These are phyloP conservation scores for Cryptosporidium tyzzeri DNA, from an alignment of 169 alveolate genomes.

Conservation along the genomic window DNA sequence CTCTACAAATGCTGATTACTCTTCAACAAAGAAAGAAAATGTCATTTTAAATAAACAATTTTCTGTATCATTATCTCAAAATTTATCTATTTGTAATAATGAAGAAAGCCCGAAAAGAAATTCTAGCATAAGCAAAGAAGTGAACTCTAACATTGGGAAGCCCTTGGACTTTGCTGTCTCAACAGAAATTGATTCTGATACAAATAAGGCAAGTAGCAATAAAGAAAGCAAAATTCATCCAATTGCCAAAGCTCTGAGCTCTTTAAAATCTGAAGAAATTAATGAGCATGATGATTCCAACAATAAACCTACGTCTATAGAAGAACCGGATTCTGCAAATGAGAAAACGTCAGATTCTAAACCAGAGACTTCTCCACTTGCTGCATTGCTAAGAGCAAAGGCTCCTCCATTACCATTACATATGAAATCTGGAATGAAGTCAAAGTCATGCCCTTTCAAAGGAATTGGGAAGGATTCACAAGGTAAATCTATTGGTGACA, in stretches of 20 bases:
- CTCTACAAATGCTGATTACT: background rate
- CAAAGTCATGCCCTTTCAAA: conserved; percentile 31
- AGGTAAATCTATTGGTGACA: background rate
- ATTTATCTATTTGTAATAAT: background rate
- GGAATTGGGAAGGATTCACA: conserved; percentile 12
- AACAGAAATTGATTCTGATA: background rate
- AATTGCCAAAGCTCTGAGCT: background rate
- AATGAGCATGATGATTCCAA: background rate
- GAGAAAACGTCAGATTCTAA: conserved; percentile 7
- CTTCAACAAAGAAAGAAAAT: background rate
- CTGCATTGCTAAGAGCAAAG: conserved; percentile 44
- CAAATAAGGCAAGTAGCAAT: background rate
- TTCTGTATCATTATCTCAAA: conserved; percentile 21
- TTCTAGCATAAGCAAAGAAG: background rate
- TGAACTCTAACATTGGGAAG: background rate
- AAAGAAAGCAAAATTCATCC: background rate
- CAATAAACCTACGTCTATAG: background rate
- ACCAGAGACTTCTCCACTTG: background rate
- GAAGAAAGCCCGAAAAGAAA: background rate
- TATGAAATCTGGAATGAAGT: conserved; percentile 41
- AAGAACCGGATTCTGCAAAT: background rate
- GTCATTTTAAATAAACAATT: conserved; percentile 4
- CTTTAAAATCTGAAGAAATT: background rate
- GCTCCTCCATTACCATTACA: conserved; percentile 68
- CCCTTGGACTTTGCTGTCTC: background rate